Base-by-base conservation (phyloP, 1,284 basidiomycete genomes). In the Sphagnurus paluster region DNA sequence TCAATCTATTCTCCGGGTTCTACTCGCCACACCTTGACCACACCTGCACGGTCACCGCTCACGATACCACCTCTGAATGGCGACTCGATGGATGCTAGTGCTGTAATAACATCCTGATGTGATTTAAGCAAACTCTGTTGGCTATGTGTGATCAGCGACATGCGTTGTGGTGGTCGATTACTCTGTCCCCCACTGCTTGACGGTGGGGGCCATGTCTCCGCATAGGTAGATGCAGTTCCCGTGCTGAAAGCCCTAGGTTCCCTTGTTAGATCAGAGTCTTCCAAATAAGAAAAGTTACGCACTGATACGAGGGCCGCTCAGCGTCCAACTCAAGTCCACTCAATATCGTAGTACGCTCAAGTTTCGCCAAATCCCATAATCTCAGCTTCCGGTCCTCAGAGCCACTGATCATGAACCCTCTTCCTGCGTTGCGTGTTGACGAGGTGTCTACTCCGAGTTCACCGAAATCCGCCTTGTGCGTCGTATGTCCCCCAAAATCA, bases 1-100 rank as follows among this genome's bases (percentile, higher is more conserved):
- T 20, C n/a, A 8, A 37, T 46, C 42, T 13, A 55, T 14, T 70
- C 67, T 20, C 62, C 60, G 38, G 61, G 62, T 20, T 89, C 87
- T 10, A 89, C 77, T 47, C 85, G 75, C 86, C 87, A 93, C 1
- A 93, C 85, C 62, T 93, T 93, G 48, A 93, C 76, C 20, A 82
- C 81, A 2, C 90, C 90, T 14, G 83, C 72, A 28, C 88, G 75
- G 62, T 96, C 93, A 2, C 87, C 93, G 52, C 89, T 93, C 8
- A 96, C 79, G 34, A 95, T 77, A 3, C 92, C 90, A 13, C 87
- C 87, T 38, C 88, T 75, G 68, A 95, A 96, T 0, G 93, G 93
- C 0, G 87, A 80, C 54, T 96, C 92, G 43, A 96, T 82, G 52
- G 88, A 87, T 0, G 81, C 79, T 17, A 96, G 64, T 2, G 87